phyloP scores from a whole-genome alignment of 2,329 filamentous ascomycete genomes.

The Pseudovirgaria hyperparasitica region DNA sequence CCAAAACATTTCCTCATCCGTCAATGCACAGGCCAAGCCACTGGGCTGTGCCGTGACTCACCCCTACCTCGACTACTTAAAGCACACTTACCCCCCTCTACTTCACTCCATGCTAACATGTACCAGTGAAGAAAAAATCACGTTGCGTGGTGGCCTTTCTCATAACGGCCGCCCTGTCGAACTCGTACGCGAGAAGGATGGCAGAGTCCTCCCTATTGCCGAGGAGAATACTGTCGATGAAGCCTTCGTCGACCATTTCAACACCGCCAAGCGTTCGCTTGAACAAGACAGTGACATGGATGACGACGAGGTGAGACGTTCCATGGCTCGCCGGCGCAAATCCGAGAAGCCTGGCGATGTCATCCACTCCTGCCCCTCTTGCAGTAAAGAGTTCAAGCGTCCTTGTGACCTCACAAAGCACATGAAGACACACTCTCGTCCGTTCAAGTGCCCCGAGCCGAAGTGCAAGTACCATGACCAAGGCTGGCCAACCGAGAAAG shows the following conservation, averaged over 20 bases:
- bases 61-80: not conserved
- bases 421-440: conserved; percentile 92
- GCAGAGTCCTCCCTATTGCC: conserved; percentile 65
- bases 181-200: conserved; percentile 69
- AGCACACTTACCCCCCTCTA: not conserved
- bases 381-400: conserved; percentile 81
- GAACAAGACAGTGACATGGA: conserved; percentile 53
- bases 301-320: conserved; percentile 72
- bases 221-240: conserved; percentile 41
- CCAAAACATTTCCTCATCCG: conserved; percentile 1
- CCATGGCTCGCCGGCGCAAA: conserved; percentile 94
- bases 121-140: conserved; percentile 55
- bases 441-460: conserved; percentile 77
- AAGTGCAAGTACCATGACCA: conserved; percentile 83
- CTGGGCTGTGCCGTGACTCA: too few relatives aligned
- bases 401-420: conserved; percentile 98
- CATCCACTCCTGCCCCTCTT: conserved; percentile 44
- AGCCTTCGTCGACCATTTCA: conserved; percentile 38
- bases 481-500: conserved; percentile 96
- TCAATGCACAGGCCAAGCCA: too few relatives aligned
- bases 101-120: conserved; percentile 10
- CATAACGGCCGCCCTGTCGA: conserved; percentile 74
- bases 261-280: conserved; percentile 39
- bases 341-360: conserved; percentile 77
- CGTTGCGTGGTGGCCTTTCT: conserved; percentile 67